A percentile compares a stretch with the other conserved stretches of the same genome.
These are phyloP conservation scores for Pseudozyma pruni DNA, from an alignment of 1,284 basidiomycete species.

Conservation along the genomic window DNA sequence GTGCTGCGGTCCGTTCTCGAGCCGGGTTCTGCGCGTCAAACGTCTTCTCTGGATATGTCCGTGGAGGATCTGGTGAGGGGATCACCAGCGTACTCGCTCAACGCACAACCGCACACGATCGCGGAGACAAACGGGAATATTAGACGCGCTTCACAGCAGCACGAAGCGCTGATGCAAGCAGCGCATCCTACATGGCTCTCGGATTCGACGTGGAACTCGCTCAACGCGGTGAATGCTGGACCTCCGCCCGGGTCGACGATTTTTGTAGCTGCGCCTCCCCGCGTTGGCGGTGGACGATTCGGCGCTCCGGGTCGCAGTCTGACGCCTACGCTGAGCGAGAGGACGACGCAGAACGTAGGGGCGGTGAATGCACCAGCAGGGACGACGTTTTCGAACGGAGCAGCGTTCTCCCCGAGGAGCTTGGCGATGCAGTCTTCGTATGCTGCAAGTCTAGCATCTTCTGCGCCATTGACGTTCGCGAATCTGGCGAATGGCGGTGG, in stretches of 20 bases:
- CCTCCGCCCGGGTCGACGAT: constrained; percentile 46
- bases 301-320: constrained; percentile 26
- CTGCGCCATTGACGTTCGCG: neutral
- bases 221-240: constrained; percentile 31
- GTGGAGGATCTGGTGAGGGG: constrained; percentile 25
- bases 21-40: constrained; percentile 4
- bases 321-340: constrained; percentile 35
- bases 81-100: neutral
- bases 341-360: constrained; percentile 25
- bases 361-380: neutral
- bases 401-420: constrained; percentile 7
- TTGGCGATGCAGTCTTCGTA: constrained; percentile 9
- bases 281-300: constrained; percentile 13
- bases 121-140: neutral
- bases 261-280: constrained; percentile 42
- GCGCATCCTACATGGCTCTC: constrained; percentile 47
- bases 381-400: neutral
- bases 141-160: constrained; percentile 14
- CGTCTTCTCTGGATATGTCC: constrained; percentile 1
- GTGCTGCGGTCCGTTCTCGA: constrained; percentile 35
- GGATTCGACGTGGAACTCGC: constrained; percentile 45
- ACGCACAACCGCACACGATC: neutral
- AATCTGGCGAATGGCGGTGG: neutral
- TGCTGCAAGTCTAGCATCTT: constrained; percentile 1
- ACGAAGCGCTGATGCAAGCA: constrained; percentile 21